Evolutionary conservation across 139 green algal species (phyloP).

Genomic region (Dunaliella primolecta): DNA sequence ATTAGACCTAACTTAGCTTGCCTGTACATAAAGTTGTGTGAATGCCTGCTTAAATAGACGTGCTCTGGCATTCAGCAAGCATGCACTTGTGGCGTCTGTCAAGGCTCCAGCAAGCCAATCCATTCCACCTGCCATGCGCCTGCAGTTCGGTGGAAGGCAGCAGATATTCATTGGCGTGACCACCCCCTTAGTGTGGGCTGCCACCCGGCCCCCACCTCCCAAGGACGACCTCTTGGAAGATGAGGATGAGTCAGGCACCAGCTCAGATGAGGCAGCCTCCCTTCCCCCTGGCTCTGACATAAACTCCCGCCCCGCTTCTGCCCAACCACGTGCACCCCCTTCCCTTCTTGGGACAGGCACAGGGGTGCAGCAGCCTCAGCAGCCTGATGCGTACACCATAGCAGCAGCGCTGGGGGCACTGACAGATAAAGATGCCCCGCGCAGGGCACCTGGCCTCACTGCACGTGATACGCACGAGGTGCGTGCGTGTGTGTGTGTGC

Average conservation of each 20-base stretch:
- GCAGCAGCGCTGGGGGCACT: slow-evolving; percentile 6
- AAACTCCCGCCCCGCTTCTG: background rate
- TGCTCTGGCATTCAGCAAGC: no score
- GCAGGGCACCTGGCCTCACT: slow-evolving; percentile 11
- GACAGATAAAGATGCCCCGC: slow-evolving; percentile 19
- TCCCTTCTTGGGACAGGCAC: background rate
- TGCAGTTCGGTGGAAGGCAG: slow-evolving; percentile 34
- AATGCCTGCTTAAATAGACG: no score
- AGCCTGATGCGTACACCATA: background rate
- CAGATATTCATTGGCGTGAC: slow-evolving; percentile 52
- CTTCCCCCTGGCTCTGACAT: background rate
- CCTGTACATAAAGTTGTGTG: no score
- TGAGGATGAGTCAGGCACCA: background rate
- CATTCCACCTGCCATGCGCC: no score
- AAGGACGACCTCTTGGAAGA: background rate
- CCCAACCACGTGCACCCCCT: no score
- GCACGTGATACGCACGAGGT: slow-evolving; percentile 25
- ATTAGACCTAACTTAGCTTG: no score
- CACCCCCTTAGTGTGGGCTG: slow-evolving; percentile 51
- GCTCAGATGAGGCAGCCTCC: background rate
- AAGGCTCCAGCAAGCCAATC: no score
- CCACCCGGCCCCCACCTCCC: slow-evolving; percentile 32
- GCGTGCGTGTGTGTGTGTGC: background rate
- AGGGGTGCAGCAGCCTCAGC: background rate
- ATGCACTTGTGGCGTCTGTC: no score